These are phyloP conservation scores for Phytophthora fragariaefolia DNA, from an alignment of 352 stramenopile genomes.

Conservation along the genomic window DNA sequence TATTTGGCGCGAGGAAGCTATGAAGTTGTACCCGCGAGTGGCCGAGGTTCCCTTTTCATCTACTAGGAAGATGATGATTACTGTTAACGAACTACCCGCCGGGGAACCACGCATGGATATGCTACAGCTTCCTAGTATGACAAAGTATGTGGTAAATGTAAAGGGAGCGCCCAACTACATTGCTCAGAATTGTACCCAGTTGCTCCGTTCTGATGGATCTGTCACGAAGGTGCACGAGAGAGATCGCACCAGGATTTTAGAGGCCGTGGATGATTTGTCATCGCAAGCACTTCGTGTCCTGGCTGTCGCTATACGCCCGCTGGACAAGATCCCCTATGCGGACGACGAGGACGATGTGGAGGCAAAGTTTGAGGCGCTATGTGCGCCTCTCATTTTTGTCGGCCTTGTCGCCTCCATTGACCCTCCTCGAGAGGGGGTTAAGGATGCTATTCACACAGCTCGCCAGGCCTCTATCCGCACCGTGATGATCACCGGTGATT, in stretches of 20 bases:
- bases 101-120: conserved; percentile 43
- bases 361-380: conserved; percentile 59
- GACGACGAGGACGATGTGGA: conserved; percentile 62
- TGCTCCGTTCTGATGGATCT: conserved; percentile 52
- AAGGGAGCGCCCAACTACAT: conserved; percentile 80
- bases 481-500: conserved; percentile 96
- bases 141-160: conserved; percentile 59
- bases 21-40: conserved; percentile 65
- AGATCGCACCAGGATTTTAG: conserved; percentile 50
- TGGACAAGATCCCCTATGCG: conserved; percentile 51
- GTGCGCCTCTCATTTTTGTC: conserved; percentile 90
- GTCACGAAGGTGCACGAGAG: conserved; percentile 43
- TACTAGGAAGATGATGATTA: conserved; percentile 94
- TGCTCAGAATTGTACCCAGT: conserved; percentile 58
- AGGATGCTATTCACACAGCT: conserved; percentile 62
- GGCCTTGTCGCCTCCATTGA: conserved; percentile 94
- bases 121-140: conserved; percentile 48
- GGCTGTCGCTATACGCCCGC: conserved; percentile 86
- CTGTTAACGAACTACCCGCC: conserved; percentile 56
- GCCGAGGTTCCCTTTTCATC: conserved; percentile 94
- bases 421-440: conserved; percentile 62
- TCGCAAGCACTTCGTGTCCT: conserved; percentile 86
- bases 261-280: conserved; percentile 62
- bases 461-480: conserved; percentile 65
- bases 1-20: conserved; percentile 56